Evolutionary conservation across 768 basidiomycete genomes (phyloP), one percentile per base, ranked within the genome.

Genomic region (Naganishia vaughanmartiniae): DNA sequence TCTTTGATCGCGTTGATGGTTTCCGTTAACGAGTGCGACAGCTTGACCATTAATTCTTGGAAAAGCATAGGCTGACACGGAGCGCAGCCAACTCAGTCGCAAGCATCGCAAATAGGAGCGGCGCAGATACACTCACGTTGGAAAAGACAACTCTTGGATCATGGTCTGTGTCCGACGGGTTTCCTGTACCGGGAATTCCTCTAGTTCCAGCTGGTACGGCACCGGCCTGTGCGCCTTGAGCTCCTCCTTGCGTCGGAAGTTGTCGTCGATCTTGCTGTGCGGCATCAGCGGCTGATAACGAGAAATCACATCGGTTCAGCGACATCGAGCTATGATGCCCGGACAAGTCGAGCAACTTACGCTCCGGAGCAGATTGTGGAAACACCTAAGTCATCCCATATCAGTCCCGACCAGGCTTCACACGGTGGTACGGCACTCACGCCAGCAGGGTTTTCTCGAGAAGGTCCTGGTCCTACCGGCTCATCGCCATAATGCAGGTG

Each of bases 391-490:
- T 39, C 34, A 48, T 12, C 51, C 1, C n/a, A 28, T 9, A 58
- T 24, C 24, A 51, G 31, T 51, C 26, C 9, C 33, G 55, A 24
- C 53, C 17, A 17, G 9, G 21, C 21, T 19, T 19, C 6, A 15
- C 0, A 21, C n/a, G 0, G 12, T n/a, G 48, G 10, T n/a, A 42
- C 2, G 21, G 14, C 1, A 79, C 80, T 72, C 60, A 81, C 80
- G 10, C 78, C 80, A 11, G 51, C 80, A 55, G 80, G 80, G 67
- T 81, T 81, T 71, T 81, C 80, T 74, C 57, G 26, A 5, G 80
- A 78, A 17, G 78, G 72, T 21, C 65, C 77, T 1, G 80, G 80
- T 9, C 77, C 78, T 54, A 54, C 58, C 1, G 76, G 70, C 14
- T 75, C 71, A 36, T 79, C 70, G 34, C 73, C 72, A 36, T 75